phyloP scores from a whole-genome alignment of 2,329 filamentous ascomycete species.

The Colletotrichum limetticola region DNA sequence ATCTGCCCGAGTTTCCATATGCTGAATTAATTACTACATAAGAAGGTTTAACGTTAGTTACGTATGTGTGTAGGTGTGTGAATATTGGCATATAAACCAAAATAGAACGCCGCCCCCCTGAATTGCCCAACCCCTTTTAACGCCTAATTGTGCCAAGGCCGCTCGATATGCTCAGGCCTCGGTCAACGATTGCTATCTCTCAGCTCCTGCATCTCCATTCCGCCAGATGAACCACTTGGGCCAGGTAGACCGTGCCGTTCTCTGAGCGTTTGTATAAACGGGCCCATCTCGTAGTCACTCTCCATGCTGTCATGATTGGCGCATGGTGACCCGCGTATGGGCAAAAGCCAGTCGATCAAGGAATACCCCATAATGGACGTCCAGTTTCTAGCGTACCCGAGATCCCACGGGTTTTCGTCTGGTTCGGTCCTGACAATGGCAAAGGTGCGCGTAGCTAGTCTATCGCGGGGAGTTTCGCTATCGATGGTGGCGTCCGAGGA shows the following conservation, averaged over 20 bases:
- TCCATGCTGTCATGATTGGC: constrained; percentile 71
- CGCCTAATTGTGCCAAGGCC: not conserved
- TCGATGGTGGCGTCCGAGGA: constrained; percentile 14
- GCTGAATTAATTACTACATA: constrained; percentile 13
- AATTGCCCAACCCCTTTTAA: not conserved
- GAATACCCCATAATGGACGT: constrained; percentile 81
- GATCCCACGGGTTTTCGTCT: constrained; percentile 87
- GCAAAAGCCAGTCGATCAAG: constrained; percentile 82
- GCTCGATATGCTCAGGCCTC: constrained; percentile 13
- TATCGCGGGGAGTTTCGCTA: constrained; percentile 44
- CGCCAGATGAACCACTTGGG: constrained; percentile 37
- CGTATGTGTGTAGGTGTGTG: not conserved
- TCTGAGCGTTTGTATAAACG: constrained; percentile 67
- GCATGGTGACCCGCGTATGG: constrained; percentile 80
- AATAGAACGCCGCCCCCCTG: not conserved
- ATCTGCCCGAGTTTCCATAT: not conserved
- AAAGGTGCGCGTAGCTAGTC: constrained; percentile 72
- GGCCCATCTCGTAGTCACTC: constrained; percentile 76
- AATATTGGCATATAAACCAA: not conserved
- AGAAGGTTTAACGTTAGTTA: not conserved
- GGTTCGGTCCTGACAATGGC: constrained; percentile 79
- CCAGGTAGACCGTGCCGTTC: constrained; percentile 50
- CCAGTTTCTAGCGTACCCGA: constrained; percentile 78
- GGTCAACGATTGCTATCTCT: not conserved
- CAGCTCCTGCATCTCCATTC: constrained; percentile 44